Evolutionary conservation across 2,329 filamentous ascomycete species (phyloP), one percentile per base, ranked within the genome.

Genomic region (Clarireedia sp.): DNA sequence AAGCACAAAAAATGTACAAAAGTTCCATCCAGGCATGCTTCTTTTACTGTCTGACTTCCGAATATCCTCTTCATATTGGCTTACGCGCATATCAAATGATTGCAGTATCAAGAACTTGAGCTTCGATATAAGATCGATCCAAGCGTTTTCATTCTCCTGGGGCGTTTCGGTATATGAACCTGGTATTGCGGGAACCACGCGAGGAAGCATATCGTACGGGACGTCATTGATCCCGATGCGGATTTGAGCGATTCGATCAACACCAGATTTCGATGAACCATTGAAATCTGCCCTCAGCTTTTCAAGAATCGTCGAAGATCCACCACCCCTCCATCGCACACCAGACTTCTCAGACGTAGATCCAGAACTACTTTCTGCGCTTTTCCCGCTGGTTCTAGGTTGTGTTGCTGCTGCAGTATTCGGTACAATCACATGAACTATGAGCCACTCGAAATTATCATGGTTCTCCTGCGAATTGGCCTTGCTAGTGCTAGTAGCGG

Each of bases 1-100:
- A 8, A 99, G 78, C 16, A 99, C 91, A 69, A 99, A 99, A 69
- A 99, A 99, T 0, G 94, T 99, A 71, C 94, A 97, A 68, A 99
- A 99, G 67, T 99, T 99, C 94, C 94, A 99, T 0, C 94, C 94
- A 0, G 94, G 94, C 17, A 99, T 73, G 36, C 78, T 85, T 47
- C 92, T 81, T 69, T 97, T 91, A 0, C 86, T 81, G 64, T 97
- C 92, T 67, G 91, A 94, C 70, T 96, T 94, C 60, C 89, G 87
- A 63, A 99, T 96, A 63, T 99, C 94, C 57, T 96, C 91, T 70
- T 99, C 94, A 69, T 99, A 99, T 66, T 97, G 92, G 19, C 82
- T 84, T 1, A 99, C 94, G 8, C 94, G 83, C 63, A 85, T 78
- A 72, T 97, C 92, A 68, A 99, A 99, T 1, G 91, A 95, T 5